These are phyloP conservation scores for Schizosaccharomyces osmophilus DNA, from an alignment of 805 yeast genomes.

Conservation along the genomic window DNA sequence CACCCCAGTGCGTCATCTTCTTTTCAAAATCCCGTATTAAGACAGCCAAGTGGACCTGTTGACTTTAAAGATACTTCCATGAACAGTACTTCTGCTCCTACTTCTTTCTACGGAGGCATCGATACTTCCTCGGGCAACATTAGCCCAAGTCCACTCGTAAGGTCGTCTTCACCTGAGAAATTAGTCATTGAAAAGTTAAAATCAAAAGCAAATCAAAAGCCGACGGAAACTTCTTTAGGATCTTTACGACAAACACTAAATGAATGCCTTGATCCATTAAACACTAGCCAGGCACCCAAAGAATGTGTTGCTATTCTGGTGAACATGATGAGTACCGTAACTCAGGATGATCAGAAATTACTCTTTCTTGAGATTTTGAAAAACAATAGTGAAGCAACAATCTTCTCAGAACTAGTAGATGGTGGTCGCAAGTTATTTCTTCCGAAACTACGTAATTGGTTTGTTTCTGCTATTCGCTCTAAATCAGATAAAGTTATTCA, in stretches of 20 bases:
- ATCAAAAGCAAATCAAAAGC: neutral
- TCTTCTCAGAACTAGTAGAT: neutral
- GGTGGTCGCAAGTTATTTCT: neutral
- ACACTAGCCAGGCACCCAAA: neutral
- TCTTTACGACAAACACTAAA: neutral
- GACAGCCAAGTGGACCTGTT: no score
- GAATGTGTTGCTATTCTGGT: neutral
- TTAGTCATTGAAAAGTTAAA: neutral
- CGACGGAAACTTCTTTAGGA: neutral
- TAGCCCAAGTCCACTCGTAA: neutral
- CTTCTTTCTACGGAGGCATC: no score
- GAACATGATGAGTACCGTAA: neutral
- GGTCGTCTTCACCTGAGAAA: neutral
- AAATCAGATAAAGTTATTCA: neutral
- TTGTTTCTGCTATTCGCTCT: slow-evolving; percentile 1
- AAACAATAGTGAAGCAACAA: neutral
- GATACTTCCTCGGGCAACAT: neutral
- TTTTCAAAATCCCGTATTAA: no score
- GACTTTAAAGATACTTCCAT: no score
- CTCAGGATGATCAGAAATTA: neutral
- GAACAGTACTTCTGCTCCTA: no score
- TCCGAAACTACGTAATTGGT: neutral
- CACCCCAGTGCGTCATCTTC: no score
- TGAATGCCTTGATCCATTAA: neutral
- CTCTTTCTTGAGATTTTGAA: neutral